Evolutionary conservation across 495 filamentous ascomycete species (phyloP), one percentile per base, ranked within the genome.

Genomic region (Aspergillus sparsus): DNA sequence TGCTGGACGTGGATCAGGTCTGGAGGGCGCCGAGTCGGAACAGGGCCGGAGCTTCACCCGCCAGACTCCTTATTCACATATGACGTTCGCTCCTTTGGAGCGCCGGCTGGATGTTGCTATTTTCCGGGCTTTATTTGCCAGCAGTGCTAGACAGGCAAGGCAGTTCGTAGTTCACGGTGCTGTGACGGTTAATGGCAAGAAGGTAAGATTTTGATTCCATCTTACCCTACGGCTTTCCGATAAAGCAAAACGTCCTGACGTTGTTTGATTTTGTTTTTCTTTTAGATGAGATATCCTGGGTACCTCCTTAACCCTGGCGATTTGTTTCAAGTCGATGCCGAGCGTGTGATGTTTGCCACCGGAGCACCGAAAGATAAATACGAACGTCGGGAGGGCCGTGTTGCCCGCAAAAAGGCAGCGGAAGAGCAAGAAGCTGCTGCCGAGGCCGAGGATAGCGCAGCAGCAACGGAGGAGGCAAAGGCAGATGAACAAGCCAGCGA

Each of bases 271-370:
- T 60, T 9, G n/a, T 8, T 37, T 42, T 10, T 37, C 18, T 39
- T 33, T 32, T 66, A 97, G 94, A 96, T 98, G 90, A 82, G 80
- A 49, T 87, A 96, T 69, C 93, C 94, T 1, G 87, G 91, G 61
- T 98, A 98, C 76, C 89, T 92, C 68, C 87, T 98, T 32, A 98
- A 98, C 74, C 94, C 94, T 9, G 94, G 94, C 50, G 94, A 98
- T 70, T 89, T 98, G 81, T 98, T 98, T 82, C 90, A 93, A 68
- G 95, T 98, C 68, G 89, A 97, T 7, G 82, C 87, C 44, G 91
- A 94, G 6, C 85, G 86, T 58, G 95, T 98, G 34, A 81, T 98
- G 74, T 89, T 76, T 63, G 94, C 91, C 21, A 97, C 92, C 9
- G 94, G 94, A 35, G 82, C 81, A 2, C 82, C 83, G 9, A 96